These are phyloP conservation scores for Cicer arietinum DNA, from an alignment of 306 rosid genomes.

Conservation along the genomic window DNA sequence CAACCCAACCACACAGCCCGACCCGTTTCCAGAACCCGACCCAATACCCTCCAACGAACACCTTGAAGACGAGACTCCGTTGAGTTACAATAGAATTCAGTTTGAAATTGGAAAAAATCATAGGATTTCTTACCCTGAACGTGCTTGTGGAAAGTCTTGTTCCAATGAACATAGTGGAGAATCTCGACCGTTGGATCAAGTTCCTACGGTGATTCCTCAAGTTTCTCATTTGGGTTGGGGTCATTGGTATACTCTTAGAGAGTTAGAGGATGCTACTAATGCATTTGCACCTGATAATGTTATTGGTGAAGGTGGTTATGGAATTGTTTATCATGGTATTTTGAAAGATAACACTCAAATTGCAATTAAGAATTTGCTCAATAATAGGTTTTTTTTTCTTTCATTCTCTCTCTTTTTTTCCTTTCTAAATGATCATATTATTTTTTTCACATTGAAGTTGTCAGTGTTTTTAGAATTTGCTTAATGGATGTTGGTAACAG, in stretches of 20 bases:
- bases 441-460: background rate
- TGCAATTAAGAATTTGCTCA: conserved; percentile 87
- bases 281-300: conserved; percentile 72
- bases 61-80: conserved; percentile 61
- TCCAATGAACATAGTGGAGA: conserved; percentile 50
- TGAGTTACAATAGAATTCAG: conserved; percentile 54
- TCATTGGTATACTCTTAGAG: conserved; percentile 89
- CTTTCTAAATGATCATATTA: background rate
- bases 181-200: conserved; percentile 60
- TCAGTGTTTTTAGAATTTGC: too few species aligned
- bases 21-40: conserved; percentile 59
- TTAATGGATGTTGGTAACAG: conserved; percentile 41
- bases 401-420: background rate
- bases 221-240: conserved; percentile 99
- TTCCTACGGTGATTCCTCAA: conserved; percentile 67
- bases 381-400: conserved; percentile 59
- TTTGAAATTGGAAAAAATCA: conserved; percentile 86
- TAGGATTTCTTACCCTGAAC: conserved; percentile 74
- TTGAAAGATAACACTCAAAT: conserved; percentile 66
- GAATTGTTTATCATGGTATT: conserved; percentile 84
- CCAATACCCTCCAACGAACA: conserved; percentile 51
- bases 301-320: conserved; percentile 91
- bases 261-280: conserved; percentile 78
- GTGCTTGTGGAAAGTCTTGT: conserved; percentile 49
- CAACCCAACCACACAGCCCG: conserved; percentile 38